Base-by-base conservation (phyloP, 495 filamentous ascomycete genomes). In the Stereocaulon alpinum region DNA sequence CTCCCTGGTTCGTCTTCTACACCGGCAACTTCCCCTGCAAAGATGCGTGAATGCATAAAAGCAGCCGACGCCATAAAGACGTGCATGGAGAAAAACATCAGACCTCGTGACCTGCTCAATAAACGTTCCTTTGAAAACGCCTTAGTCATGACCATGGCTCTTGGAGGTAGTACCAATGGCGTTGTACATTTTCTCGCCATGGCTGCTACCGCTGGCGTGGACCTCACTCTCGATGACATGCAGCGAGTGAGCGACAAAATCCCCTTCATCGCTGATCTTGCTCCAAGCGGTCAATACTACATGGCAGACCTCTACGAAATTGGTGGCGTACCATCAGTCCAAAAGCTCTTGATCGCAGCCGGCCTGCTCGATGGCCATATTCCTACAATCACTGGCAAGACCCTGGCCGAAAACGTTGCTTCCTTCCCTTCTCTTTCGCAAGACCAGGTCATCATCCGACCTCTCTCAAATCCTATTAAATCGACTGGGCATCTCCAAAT, bases 281-380 rank as follows among this genome's bases (percentile, higher is more conserved):
- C 92, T 0, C 93, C 93, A 0, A 86, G 81, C 56, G 93, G 93
- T 3, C 86, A 86, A 56, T 89, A 91, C 70, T 86, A 86, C 68
- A 95, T 96, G 87, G 89, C 91, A 50, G 93, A 98, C 67, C 80
- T 98, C n/a, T 95, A 91, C 72, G 84, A 89, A 52, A 84, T 96
- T 61, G 93, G 93, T 57, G 93, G 93, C 53, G 87, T 91, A 30
- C 91, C 93, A 0, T 83, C 88, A 0, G 90, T 98, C 9, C 82
- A 96, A 72, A 98, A 98, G 74, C 81, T 94, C 62, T 80, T 98
- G 44, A 86, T 95, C 61, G 88, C 87, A 6, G 85, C 85, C 1
- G 83, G 83, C 18, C 75, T 95, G 27, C 82, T 98, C 24, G 85
- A 96, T 69, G 93, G 93, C 55, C 72, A 77, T 63, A 88, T 95